Evolutionary conservation across 495 filamentous ascomycete species (phyloP).

Genomic region (Xylaria sp.): DNA sequence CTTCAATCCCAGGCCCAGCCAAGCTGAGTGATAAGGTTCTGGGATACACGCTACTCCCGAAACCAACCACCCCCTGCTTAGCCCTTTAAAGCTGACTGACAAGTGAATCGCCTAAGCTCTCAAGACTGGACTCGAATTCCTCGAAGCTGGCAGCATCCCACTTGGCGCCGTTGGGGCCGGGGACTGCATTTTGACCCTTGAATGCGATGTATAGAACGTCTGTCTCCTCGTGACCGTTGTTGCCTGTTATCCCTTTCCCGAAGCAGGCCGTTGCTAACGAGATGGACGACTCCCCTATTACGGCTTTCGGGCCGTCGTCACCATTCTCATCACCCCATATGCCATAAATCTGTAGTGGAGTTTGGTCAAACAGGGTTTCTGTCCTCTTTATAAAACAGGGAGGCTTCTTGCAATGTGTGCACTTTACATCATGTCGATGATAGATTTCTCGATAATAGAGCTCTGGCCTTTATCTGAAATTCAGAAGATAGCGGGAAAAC

Average conservation of each 20-base stretch:
- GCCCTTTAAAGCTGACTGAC: conserved; percentile 27
- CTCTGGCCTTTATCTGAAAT: too few species aligned
- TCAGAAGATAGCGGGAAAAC: conserved; percentile 19
- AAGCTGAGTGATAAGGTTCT: too few species aligned
- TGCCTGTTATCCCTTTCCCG: conserved; percentile 51
- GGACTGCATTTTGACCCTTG: conserved; percentile 54
- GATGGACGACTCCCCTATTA: conserved; percentile 65
- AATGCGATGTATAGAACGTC: conserved; percentile 67
- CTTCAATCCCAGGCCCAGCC: too few species aligned
- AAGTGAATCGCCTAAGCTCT: conserved; percentile 53
- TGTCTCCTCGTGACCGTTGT: conserved; percentile 57
- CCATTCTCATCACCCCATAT: conserved; percentile 73
- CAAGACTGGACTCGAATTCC: conserved; percentile 60
- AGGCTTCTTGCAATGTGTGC: too few species aligned
- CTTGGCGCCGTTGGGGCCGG: conserved; percentile 53
- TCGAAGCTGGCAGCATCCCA: conserved; percentile 54
- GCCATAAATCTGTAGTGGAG: conserved; percentile 60
- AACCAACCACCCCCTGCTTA: too few species aligned
- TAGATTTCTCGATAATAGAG: too few species aligned
- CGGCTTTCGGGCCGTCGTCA: conserved; percentile 49
- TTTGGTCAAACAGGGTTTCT: conserved; percentile 8
- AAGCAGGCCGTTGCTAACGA: conserved; percentile 66
- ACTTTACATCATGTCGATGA: too few species aligned
- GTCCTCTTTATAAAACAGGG: too few species aligned
- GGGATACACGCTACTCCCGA: too few species aligned